Evolutionary conservation across 805 yeast species (phyloP).

Genomic region (Candida tallmaniae): DNA sequence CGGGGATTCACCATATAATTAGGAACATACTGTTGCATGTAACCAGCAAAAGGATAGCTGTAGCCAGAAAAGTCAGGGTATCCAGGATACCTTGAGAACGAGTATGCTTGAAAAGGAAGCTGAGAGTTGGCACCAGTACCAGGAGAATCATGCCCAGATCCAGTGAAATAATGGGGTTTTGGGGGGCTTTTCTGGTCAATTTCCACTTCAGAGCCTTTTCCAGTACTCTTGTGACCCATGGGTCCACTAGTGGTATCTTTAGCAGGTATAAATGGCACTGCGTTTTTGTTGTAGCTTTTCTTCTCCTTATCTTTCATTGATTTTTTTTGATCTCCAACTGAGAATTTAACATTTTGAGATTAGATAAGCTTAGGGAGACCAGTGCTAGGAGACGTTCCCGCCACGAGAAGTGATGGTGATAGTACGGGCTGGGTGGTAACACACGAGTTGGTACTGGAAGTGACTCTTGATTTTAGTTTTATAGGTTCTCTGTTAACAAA

Average conservation of each 20-base stretch:
- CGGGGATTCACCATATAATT: not conserved
- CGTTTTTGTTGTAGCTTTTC: slow-evolving; percentile 15
- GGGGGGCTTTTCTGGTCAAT: not conserved
- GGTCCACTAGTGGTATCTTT: slow-evolving; percentile 5
- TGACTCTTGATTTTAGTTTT: too few species aligned
- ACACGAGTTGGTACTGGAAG: too few species aligned
- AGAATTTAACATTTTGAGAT: too few species aligned
- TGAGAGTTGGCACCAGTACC: not conserved
- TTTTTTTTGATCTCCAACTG: too few species aligned
- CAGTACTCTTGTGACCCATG: too few species aligned
- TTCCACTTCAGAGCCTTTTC: not conserved
- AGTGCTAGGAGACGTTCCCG: too few species aligned
- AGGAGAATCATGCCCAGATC: not conserved
- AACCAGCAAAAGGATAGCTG: not conserved
- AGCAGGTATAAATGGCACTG: slow-evolving; percentile 17
- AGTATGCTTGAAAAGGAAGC: not conserved
- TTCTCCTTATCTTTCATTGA: too few species aligned
- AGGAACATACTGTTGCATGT: too few species aligned
- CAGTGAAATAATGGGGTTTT: not conserved
- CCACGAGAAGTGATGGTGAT: too few species aligned
- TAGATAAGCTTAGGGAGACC: too few species aligned
- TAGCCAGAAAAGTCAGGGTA: not conserved
- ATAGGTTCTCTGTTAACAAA: too few species aligned
- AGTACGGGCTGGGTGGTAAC: too few species aligned
- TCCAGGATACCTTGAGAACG: not conserved